Conservation (phyloP, 257 asterid species). For the Schizonepeta tenuifolia region DNA sequence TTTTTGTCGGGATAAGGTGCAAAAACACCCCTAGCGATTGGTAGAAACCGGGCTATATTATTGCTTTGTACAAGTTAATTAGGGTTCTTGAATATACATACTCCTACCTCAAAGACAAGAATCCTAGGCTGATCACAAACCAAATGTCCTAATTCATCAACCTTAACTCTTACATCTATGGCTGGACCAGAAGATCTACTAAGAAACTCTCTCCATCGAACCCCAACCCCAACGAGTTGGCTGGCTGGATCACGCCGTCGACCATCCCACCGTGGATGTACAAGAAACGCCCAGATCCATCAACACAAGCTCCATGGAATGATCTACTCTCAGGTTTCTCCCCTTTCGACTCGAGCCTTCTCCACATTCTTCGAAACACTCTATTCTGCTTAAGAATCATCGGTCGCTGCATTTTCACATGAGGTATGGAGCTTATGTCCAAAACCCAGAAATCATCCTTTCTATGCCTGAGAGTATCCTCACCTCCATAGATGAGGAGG, state of each 20-base stretch:
- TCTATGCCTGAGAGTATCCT: constrained; percentile 68
- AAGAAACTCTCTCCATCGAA: constrained; percentile 76
- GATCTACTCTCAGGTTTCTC: constrained; percentile 68
- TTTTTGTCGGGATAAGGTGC: background rate
- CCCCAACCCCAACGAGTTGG: constrained; percentile 63
- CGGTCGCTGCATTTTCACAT: constrained; percentile 34
- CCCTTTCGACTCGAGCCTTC: constrained; percentile 56
- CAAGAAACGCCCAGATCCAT: constrained; percentile 69
- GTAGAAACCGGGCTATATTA: background rate
- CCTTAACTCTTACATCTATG: constrained; percentile 26
- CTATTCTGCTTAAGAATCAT: constrained; percentile 27
- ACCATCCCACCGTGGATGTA: constrained; percentile 93
- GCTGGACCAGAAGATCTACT: constrained; percentile 61
- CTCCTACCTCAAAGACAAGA: constrained; percentile 20
- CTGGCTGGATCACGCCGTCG: constrained; percentile 67
- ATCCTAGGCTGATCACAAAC: constrained; percentile 15
- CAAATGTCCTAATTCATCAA: background rate
- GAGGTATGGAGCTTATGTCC: constrained; percentile 53
- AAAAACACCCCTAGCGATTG: background rate
- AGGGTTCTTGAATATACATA: constrained; percentile 5
- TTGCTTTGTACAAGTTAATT: constrained; percentile 3
- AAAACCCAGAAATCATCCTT: constrained; percentile 88
- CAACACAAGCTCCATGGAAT: constrained; percentile 86
- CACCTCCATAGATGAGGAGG: constrained; percentile 84
- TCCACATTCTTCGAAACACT: constrained; percentile 61